These are phyloP conservation scores for Knoxia roxburghii DNA, from an alignment of 257 asterid genomes.

Conservation along the genomic window DNA sequence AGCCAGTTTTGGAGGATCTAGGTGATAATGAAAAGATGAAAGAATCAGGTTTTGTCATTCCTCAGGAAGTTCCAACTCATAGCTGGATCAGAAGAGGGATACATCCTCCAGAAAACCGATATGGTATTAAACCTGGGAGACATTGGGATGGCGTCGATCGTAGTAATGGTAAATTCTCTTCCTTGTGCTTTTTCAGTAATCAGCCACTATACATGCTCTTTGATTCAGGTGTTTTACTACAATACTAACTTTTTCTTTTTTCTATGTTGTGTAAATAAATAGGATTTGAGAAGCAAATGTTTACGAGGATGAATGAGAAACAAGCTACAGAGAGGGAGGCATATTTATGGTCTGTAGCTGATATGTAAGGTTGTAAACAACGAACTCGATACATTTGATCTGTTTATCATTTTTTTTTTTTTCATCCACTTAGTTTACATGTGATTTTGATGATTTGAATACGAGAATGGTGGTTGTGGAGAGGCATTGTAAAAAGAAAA, in stretches of 20 bases:
- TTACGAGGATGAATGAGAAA: conserved; percentile 63
- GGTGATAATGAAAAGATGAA: conserved; percentile 76
- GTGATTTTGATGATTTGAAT: no score
- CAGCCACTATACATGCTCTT: background rate
- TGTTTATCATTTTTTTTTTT: no score
- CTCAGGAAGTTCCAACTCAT: conserved; percentile 72
- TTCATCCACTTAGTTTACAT: no score
- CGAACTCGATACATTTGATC: background rate
- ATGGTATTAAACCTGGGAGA: conserved; percentile 85
- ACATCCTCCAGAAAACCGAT: conserved; percentile 73
- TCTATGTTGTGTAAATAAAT: conserved; percentile 12
- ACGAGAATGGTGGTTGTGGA: background rate
- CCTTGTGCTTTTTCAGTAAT: background rate
- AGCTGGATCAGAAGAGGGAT: conserved; percentile 76
- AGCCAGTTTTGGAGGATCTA: conserved; percentile 46
- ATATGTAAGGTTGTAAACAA: conserved; percentile 39
- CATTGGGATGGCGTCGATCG: conserved; percentile 98
- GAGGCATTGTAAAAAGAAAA: no score
- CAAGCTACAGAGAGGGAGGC: conserved; percentile 80
- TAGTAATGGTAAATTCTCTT: conserved; percentile 50
- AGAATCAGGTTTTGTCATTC: conserved; percentile 76
- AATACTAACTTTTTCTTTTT: background rate
- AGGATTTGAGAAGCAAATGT: conserved; percentile 68
- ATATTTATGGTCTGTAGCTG: conserved; percentile 75
- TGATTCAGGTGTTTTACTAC: background rate